phyloP scores from a whole-genome alignment of 2,329 filamentous ascomycete species.

The Microdochium trichocladiopsis region DNA sequence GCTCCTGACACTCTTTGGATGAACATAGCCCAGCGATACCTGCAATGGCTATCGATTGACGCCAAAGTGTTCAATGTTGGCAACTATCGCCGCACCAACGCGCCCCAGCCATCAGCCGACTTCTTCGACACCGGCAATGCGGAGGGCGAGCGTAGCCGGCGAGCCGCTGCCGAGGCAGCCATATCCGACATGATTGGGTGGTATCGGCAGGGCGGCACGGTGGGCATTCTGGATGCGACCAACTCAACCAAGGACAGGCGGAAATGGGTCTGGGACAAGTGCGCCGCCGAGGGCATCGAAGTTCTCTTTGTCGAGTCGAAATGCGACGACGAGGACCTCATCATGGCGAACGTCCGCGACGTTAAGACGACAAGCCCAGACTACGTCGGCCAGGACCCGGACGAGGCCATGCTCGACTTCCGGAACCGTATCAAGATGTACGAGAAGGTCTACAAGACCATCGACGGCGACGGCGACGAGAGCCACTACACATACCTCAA shows the following conservation, averaged over 20 bases:
- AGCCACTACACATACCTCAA: conserved; percentile 89
- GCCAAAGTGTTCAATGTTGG: conserved; percentile 97
- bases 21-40: conserved; percentile 91
- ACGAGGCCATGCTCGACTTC: conserved; percentile 85
- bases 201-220: conserved; percentile 76
- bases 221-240: conserved; percentile 92
- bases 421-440: conserved; percentile 93
- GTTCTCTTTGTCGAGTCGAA: conserved; percentile 95
- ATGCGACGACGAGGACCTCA: conserved; percentile 90
- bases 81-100: conserved; percentile 84
- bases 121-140: conserved; percentile 91
- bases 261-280: conserved; percentile 83
- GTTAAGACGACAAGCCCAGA: conserved; percentile 97
- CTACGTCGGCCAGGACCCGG: conserved; percentile 89
- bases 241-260: conserved; percentile 89
- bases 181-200: conserved; percentile 90
- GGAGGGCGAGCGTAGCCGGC: conserved; percentile 84
- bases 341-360: conserved; percentile 97
- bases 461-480: conserved; percentile 76
- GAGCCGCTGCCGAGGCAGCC: conserved; percentile 83
- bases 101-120: conserved; percentile 82
- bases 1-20: no score
- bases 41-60: conserved; percentile 92
- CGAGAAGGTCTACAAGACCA: conserved; percentile 91
- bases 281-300: conserved; percentile 70